Evolutionary conservation across 2,329 filamentous ascomycete genomes (phyloP).

Genomic region (Neofusicoccum kwambonambiense): DNA sequence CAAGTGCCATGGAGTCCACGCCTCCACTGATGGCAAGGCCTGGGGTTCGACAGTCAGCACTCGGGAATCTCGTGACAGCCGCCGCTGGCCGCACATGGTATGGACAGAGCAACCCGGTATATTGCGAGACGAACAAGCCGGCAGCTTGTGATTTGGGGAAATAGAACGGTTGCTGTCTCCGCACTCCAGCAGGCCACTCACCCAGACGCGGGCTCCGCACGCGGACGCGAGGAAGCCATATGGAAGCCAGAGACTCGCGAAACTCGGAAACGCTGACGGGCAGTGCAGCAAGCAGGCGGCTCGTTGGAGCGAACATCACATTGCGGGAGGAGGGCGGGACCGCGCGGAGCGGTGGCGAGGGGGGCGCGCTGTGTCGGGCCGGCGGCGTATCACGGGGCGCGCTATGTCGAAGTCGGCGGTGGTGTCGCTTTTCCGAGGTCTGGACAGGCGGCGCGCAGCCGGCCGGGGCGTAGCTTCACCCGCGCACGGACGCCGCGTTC

Average conservation of each 20-base stretch:
- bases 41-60: conserved; percentile 20
- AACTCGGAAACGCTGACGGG: conserved; percentile 17
- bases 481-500: not conserved
- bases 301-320: conserved; percentile 18
- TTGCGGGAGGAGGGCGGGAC: not conserved
- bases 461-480: not conserved
- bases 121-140: no score
- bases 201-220: conserved; percentile 17
- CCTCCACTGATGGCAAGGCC: conserved; percentile 84
- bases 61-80: not conserved
- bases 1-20: conserved; percentile 96
- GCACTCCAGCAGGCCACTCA: not conserved
- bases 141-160: not conserved
- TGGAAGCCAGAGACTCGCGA: conserved; percentile 13
- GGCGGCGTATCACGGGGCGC: not conserved
- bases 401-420: not conserved
- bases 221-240: conserved; percentile 18
- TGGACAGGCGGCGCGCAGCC: not conserved
- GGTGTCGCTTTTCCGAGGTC: conserved; percentile 13
- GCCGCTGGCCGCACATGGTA: no score
- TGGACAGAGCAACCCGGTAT: no score
- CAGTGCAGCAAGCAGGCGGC: conserved; percentile 7
- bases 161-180: not conserved
- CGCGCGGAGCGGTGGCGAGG: not conserved
- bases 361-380: not conserved